Conservation (phyloP, 768 basidiomycete genomes). For the Podaxis mareebaensis region DNA sequence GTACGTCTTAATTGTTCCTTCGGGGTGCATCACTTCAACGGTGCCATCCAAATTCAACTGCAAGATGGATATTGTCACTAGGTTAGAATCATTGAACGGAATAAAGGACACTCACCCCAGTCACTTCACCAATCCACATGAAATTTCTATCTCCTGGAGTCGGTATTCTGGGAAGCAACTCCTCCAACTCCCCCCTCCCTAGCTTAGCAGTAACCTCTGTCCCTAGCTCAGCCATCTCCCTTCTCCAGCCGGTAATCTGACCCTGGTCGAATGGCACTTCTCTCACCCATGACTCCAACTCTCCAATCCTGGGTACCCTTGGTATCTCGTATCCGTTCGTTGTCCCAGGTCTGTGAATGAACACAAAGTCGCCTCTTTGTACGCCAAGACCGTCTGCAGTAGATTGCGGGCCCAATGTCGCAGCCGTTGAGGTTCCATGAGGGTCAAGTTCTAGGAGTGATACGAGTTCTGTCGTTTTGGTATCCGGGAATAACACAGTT, state of each 20-base stretch:
- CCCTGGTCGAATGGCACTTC: constrained; percentile 55
- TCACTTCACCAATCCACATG: constrained; percentile 88
- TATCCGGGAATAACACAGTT: constrained; percentile 57
- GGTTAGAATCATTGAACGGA: constrained; percentile 12
- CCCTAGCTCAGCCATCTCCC: constrained; percentile 70
- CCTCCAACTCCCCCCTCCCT: constrained; percentile 35
- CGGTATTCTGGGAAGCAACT: constrained; percentile 46
- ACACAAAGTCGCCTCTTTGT: constrained; percentile 80
- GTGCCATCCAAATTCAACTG: constrained; percentile 77
- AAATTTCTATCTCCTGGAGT: constrained; percentile 40
- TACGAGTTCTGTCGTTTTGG: constrained; percentile 58
- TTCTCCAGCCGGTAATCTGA: constrained; percentile 68
- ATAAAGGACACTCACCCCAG: constrained; percentile 46
- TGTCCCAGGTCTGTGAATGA: constrained; percentile 69
- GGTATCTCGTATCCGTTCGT: constrained; percentile 74
- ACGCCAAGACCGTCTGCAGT: constrained; percentile 72
- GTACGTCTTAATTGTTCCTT: constrained; percentile 47
- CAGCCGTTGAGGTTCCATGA: constrained; percentile 64
- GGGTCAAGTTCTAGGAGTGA: constrained; percentile 89
- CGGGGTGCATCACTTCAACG: constrained; percentile 72
- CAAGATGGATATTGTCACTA: constrained; percentile 8
- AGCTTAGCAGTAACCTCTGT: constrained; percentile 50
- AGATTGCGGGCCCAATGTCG: constrained; percentile 38
- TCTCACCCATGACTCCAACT: constrained; percentile 78
- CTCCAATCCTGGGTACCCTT: constrained; percentile 81